Base-by-base conservation (phyloP, 352 stramenopile species). In the Phytophthora cactorum region DNA sequence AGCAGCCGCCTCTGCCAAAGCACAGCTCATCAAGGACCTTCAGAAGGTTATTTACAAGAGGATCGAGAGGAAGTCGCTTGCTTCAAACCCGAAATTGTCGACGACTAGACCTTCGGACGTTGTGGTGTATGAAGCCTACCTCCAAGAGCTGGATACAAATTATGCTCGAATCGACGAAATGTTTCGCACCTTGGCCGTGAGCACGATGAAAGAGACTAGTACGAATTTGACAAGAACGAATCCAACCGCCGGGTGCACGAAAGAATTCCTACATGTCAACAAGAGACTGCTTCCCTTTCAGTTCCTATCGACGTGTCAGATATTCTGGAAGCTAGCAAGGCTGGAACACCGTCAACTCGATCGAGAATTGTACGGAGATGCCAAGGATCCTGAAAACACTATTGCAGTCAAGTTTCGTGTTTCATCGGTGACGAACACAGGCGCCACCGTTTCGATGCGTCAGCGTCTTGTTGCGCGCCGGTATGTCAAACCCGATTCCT, bases 111-210 rank as follows among this genome's bases (percentile, higher is more conserved):
- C 39, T 9, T 15, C 59, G 5, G 31, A 61, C 41, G 39, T 6
- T 3, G 43, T 22, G 6, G 1, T 63, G n/a, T 63, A 44, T 25
- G 27, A 50, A 1, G 44, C 43, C 17, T 63, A 39, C 5, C 11
- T 68, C 5, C 14, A 15, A 11, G 52, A 68, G 46, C 8, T 64
- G 34, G 36, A 70, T 7, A 36, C 12, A 1, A 59, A 70, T 11
- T 70, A 70, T 41, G 14, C 50, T 34, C 60, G 28, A 15, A 67
- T 68, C 8, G 54, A 70, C 7, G 43, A 65, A 2, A 55, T 63
- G 1, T 63, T 63, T 15, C 45, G 32, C 2, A 25, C 22, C 4
- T 57, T 27, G 43, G 11, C 38, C 32, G 7, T 61, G 17, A 27
- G 36, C 5, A 38, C 58, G 6, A 65, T 58, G 46, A 11, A 12